phyloP scores from a whole-genome alignment of 495 filamentous ascomycete species.

The Talaromyces ruber region DNA sequence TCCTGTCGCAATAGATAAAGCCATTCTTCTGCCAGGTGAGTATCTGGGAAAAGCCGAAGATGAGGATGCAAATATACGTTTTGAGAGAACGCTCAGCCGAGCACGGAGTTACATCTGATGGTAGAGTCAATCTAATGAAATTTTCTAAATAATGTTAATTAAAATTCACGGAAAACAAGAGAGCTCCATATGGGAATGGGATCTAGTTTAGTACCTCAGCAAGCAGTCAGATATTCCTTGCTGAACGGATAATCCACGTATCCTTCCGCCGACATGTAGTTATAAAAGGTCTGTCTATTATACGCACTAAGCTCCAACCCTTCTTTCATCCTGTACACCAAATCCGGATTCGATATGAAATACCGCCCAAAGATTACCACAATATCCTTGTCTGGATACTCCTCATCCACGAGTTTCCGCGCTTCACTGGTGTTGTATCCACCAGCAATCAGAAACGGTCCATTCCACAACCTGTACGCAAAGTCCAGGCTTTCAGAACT shows the following conservation, averaged over 20 bases:
- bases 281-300: conserved; percentile 53
- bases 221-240: not conserved
- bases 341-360: conserved; percentile 65
- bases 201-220: no score
- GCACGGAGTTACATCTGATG: not conserved
- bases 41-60: not conserved
- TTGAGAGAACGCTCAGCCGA: not conserved
- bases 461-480: conserved; percentile 36
- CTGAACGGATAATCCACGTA: conserved; percentile 51
- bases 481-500: conserved; percentile 41
- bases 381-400: conserved; percentile 44
- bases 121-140: not conserved
- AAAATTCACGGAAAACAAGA: not conserved
- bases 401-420: conserved; percentile 40
- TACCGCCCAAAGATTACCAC: conserved; percentile 51
- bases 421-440: conserved; percentile 42
- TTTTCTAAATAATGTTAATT: no score
- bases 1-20: not conserved
- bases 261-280: conserved; percentile 35
- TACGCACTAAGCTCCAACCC: conserved; percentile 48
- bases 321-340: conserved; percentile 53
- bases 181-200: not conserved
- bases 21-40: not conserved
- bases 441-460: conserved; percentile 54
- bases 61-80: not conserved